These are phyloP conservation scores for Dinochytrium kinnereticum DNA, from an alignment of 371 early-diverging fungal genomes.

Conservation along the genomic window DNA sequence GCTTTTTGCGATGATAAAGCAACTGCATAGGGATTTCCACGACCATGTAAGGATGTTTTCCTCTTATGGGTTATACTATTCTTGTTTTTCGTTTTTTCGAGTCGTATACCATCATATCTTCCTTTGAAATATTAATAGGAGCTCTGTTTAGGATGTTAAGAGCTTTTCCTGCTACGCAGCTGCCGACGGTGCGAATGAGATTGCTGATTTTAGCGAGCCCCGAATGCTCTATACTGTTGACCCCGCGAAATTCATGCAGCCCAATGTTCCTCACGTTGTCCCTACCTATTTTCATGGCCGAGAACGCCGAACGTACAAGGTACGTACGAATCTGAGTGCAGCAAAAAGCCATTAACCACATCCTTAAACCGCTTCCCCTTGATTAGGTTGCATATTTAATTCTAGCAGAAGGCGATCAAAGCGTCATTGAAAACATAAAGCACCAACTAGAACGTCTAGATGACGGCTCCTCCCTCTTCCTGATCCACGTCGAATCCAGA, in stretches of 20 bases:
- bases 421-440: constrained; percentile 1
- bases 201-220: constrained; percentile 32
- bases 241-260: constrained; percentile 33
- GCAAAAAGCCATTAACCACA: neutral
- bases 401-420: constrained; percentile 41
- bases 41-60: neutral
- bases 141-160: neutral
- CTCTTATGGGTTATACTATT: neutral
- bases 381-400: constrained; percentile 45
- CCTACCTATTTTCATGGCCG: neutral
- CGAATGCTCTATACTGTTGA: constrained; percentile 38
- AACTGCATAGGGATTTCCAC: too few species aligned
- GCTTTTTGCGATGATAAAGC: too few species aligned
- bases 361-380: constrained; percentile 17
- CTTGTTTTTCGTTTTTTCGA: neutral
- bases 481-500: constrained; percentile 46
- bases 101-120: too few species aligned
- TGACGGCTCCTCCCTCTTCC: constrained; percentile 47
- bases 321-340: too few species aligned
- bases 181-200: constrained; percentile 41
- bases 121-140: constrained; percentile 6
- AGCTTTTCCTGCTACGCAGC: constrained; percentile 47
- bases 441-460: constrained; percentile 41
- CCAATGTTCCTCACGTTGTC: neutral
- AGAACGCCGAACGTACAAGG: too few species aligned